Evolutionary conservation across 139 green algal genomes (phyloP).

Genomic region (Edaphochlamys debaryana): DNA sequence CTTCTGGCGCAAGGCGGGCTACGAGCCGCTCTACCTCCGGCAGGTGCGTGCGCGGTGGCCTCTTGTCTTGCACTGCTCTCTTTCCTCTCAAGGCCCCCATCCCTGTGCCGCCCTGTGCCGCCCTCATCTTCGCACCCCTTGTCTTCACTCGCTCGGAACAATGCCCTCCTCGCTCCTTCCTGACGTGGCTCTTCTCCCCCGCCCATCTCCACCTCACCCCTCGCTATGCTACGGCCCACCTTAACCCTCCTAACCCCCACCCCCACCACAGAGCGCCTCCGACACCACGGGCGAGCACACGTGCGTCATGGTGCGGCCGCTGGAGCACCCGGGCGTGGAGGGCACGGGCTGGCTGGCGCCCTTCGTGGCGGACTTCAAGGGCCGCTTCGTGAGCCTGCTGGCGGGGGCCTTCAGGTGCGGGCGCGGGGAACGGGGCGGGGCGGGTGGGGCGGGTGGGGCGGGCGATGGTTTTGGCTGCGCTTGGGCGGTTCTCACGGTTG

Average conservation of each 20-base stretch:
- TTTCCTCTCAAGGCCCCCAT: too few species aligned
- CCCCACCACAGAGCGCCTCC: slow-evolving; percentile 70
- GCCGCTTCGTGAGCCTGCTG: slow-evolving; percentile 70
- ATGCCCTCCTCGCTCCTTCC: too few species aligned
- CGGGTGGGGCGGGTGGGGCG: neutral
- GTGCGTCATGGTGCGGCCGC: slow-evolving; percentile 86
- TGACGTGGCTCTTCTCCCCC: too few species aligned
- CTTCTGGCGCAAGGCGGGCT: slow-evolving; percentile 90
- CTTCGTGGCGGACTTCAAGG: slow-evolving; percentile 87
- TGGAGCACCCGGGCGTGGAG: slow-evolving; percentile 75
- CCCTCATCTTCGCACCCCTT: too few species aligned
- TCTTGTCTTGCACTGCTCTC: too few species aligned
- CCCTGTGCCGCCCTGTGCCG: too few species aligned
- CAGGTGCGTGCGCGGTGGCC: slow-evolving; percentile 25
- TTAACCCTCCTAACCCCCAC: too few species aligned
- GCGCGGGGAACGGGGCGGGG: neutral
- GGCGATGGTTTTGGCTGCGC: too few species aligned
- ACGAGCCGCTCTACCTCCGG: slow-evolving; percentile 92
- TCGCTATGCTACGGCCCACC: too few species aligned
- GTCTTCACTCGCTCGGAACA: too few species aligned
- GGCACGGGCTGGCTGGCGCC: slow-evolving; percentile 77
- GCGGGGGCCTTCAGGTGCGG: slow-evolving; percentile 60
- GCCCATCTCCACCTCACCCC: too few species aligned
- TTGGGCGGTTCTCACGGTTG: too few species aligned
- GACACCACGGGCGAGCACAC: slow-evolving; percentile 95